Percentiles rank a stretch among this genome's conserved stretches.
phyloP scores from a whole-genome alignment of 2,329 filamentous ascomycete species.

The Nemania sp. region DNA sequence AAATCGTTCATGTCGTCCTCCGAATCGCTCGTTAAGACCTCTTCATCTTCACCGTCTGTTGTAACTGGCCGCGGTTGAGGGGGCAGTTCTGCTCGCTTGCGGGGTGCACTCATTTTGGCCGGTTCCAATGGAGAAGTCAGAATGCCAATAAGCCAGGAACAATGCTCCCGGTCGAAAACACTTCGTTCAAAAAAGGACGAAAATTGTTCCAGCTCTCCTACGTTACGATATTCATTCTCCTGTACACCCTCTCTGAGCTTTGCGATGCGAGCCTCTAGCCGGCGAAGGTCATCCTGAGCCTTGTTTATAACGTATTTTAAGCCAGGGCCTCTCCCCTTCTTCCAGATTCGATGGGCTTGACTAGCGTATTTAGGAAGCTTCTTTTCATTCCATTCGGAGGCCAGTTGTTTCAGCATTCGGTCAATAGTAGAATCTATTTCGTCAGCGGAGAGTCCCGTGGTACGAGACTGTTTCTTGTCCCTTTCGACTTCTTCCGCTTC shows the following conservation, averaged over 20 bases:
- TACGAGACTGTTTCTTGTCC: conserved; percentile 30
- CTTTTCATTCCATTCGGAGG: conserved; percentile 58
- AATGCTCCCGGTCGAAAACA: conserved; percentile 62
- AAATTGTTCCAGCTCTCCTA: conserved; percentile 56
- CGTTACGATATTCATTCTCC: conserved; percentile 54
- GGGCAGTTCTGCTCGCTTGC: conserved; percentile 24
- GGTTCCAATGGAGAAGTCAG: conserved; percentile 48
- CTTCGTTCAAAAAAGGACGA: conserved; percentile 65
- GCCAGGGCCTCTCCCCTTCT: conserved; percentile 50
- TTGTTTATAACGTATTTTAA: conserved; percentile 47
- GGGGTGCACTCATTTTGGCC: conserved; percentile 40
- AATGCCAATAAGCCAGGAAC: conserved; percentile 53
- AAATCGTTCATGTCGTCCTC: conserved; percentile 55
- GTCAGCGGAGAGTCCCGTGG: conserved; percentile 43
- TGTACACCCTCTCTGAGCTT: conserved; percentile 58
- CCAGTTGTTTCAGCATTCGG: conserved; percentile 54
- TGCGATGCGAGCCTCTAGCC: conserved; percentile 55
- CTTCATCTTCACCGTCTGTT: conserved; percentile 53
- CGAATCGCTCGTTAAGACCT: conserved; percentile 54
- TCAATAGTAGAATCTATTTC: conserved; percentile 58
- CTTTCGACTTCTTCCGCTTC: conserved; percentile 52
- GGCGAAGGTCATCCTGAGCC: conserved; percentile 47
- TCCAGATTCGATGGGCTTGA: conserved; percentile 67
- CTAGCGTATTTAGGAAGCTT: conserved; percentile 58
- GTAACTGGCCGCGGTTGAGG: conserved; percentile 21